Evolutionary conservation across 495 filamentous ascomycete species (phyloP), one percentile per base, ranked within the genome.

Genomic region (Penicillium parvum): DNA sequence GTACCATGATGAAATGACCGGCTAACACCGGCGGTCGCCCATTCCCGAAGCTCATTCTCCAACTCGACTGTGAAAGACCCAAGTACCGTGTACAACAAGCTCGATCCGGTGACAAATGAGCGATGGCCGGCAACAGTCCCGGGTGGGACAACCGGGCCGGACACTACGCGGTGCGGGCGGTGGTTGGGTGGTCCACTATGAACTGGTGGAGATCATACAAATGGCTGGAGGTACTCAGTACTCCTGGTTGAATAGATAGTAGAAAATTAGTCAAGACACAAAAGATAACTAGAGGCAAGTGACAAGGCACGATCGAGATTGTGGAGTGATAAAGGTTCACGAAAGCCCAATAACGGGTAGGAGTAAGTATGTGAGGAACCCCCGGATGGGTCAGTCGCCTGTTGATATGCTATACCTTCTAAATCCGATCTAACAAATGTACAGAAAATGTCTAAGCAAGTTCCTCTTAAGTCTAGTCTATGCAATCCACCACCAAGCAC

Each of bases 401-500:
- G n/a, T n/a, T n/a, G n/a, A n/a, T n/a, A n/a, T n/a, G n/a, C n/a
- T n/a, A n/a, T n/a, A n/a, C n/a, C n/a, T n/a, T n/a, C n/a, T n/a
- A 27, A 27, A 7, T 2, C 6, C n/a, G 25, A 30, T 30, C 28
- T 2, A 30, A 8, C 9, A 30, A 4, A 16, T 14, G 2, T 8
- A 11, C 15, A 8, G 2, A 30, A 15, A 14, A 14, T 1, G 16
- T 30, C 28, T 15, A 29, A 12, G 2, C 28, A 18, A 35, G 12
- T 0, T 21, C 10, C 4, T 6, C n/a, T 20, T 7, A 0, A 20
- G 32, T 8, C n/a, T 3, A 27, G 25, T 26, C 33, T 52, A 50
- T 29, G 45, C 48, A 53, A 63, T 58, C 62, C 62, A 65, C 57
- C 59, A 65, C 59, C 59, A 65, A 6, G 59, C 41, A 4, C 53